phyloP scores from a whole-genome alignment of 2,329 filamentous ascomycete genomes.

The Fusarium keratoplasticum region DNA sequence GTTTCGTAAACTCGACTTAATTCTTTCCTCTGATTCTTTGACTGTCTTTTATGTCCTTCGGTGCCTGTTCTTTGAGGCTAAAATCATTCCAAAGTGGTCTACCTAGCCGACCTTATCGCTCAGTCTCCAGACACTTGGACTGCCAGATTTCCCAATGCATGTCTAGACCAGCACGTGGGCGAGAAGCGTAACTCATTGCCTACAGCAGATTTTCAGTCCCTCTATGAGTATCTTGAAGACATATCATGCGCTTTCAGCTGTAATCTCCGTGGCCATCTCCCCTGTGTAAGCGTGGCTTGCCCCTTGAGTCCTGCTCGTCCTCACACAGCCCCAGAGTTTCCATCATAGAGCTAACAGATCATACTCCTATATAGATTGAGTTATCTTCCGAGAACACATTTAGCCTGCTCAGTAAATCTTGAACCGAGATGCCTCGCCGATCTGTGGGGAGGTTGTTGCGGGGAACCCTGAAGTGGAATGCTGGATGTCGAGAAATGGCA shows the following conservation, averaged over 20 bases:
- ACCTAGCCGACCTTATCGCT: too few species aligned
- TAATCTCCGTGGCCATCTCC: too few species aligned
- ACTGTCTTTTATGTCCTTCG: neutral
- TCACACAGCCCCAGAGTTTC: neutral
- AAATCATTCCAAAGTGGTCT: neutral
- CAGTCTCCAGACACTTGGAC: neutral
- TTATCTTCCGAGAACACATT: neutral
- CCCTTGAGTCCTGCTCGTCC: too few species aligned
- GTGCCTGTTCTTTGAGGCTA: neutral
- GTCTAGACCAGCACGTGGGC: neutral
- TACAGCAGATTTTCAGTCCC: too few species aligned
- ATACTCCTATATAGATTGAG: neutral
- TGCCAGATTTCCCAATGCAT: neutral
- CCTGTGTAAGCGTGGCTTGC: too few species aligned
- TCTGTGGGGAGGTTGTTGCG: neutral
- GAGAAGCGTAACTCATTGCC: neutral
- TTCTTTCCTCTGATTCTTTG: neutral
- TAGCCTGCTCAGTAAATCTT: conserved; percentile 6
- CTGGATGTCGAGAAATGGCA: neutral
- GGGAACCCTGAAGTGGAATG: conserved; percentile 8
- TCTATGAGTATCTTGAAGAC: too few species aligned
- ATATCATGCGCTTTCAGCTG: neutral
- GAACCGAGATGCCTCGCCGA: neutral
- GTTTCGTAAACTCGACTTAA: neutral
- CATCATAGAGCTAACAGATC: neutral